Evolutionary conservation across 768 basidiomycete species (phyloP).

Genomic region (Lactarius sp.): DNA sequence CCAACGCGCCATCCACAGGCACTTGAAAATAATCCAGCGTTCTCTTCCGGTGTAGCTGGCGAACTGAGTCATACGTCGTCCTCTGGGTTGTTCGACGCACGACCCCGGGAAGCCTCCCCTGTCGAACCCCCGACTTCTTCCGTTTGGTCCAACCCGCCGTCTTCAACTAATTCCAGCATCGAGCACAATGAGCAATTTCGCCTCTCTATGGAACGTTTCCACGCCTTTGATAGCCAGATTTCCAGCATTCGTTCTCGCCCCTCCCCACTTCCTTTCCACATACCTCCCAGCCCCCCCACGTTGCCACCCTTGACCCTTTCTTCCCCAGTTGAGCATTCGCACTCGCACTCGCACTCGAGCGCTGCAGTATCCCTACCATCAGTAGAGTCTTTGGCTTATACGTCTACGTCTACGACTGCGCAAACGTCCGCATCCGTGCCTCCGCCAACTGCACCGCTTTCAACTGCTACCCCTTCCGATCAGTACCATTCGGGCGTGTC

Average conservation of each 20-base stretch:
- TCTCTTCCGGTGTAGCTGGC: conserved; percentile 6
- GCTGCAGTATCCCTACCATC: conserved; percentile 14
- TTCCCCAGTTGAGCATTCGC: conserved; percentile 12
- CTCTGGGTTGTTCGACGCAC: conserved; percentile 6
- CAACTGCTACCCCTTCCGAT: conserved; percentile 9
- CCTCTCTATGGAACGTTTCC: conserved; percentile 26
- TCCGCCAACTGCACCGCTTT: neutral
- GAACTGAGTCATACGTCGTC: conserved; percentile 2
- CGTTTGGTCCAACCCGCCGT: conserved; percentile 4
- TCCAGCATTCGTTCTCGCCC: conserved; percentile 23
- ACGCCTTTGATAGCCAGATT: conserved; percentile 27
- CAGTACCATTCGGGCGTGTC: conserved; percentile 12
- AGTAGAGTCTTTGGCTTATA: conserved; percentile 11
- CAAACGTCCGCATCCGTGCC: neutral
- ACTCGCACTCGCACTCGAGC: conserved; percentile 2
- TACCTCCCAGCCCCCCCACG: conserved; percentile 11
- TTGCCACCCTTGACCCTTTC: conserved; percentile 25
- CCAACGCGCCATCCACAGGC: conserved; percentile 7
- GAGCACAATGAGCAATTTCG: conserved; percentile 25
- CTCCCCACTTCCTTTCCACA: conserved; percentile 15
- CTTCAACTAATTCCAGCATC: neutral
- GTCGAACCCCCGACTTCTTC: conserved; percentile 8
- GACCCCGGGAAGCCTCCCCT: neutral
- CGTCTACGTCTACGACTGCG: neutral
- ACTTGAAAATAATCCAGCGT: conserved; percentile 1